Conservation (phyloP, 2,329 filamentous ascomycete species). For the Fusarium gaditjirri region DNA sequence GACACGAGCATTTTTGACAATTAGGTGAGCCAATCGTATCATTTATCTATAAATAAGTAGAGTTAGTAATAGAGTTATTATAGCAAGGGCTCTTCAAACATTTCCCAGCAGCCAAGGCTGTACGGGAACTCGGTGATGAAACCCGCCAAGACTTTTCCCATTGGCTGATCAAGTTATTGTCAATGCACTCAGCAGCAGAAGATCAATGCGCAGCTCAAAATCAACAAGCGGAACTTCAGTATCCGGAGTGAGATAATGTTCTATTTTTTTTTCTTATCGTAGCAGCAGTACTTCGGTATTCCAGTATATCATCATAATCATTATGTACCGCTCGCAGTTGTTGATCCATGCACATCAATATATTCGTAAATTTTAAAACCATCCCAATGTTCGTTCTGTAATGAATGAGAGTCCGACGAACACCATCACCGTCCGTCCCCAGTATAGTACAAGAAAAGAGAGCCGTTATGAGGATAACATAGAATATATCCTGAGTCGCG, state of each 20-base stretch:
- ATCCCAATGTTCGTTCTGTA: background rate
- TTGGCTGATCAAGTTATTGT: background rate
- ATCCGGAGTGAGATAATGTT: background rate
- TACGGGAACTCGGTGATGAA: background rate
- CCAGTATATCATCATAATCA: background rate
- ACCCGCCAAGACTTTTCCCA: background rate
- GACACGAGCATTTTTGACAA: background rate
- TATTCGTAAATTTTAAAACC: conserved; percentile 1
- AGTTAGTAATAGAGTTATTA: background rate
- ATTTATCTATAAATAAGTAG: background rate
- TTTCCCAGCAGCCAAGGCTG: background rate
- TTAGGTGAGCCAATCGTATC: background rate
- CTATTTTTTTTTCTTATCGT: background rate
- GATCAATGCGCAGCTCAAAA: background rate
- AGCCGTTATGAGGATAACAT: background rate
- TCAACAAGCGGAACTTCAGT: background rate
- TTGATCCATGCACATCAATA: conserved; percentile 7
- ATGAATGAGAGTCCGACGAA: background rate
- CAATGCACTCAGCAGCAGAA: background rate
- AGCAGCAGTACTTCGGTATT: background rate
- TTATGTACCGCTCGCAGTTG: background rate
- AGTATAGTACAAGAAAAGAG: background rate
- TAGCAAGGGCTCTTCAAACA: background rate
- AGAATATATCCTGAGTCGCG: background rate
- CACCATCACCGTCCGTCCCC: background rate